Percentiles rank a stretch among this genome's conserved stretches.
These are phyloP conservation scores for Micractinium sp. DNA, from an alignment of 139 green algal species.

Conservation along the genomic window DNA sequence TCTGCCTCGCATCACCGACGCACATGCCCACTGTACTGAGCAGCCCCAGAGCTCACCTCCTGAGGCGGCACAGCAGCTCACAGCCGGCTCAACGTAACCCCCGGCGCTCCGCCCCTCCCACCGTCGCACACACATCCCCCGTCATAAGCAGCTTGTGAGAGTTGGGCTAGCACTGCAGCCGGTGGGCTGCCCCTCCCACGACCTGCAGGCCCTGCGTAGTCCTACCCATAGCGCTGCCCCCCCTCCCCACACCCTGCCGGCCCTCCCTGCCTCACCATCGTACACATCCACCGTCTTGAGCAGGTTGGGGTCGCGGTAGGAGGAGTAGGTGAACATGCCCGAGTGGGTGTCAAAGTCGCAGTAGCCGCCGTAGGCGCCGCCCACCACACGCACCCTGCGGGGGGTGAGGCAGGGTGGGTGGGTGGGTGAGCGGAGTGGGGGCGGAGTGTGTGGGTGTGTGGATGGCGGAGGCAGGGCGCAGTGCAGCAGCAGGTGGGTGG, in stretches of 20 bases:
- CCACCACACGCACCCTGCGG: constrained; percentile 71
- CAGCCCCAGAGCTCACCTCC: too few species aligned
- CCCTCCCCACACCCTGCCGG: not conserved
- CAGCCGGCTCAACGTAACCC: too few species aligned
- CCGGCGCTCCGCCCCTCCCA: too few species aligned
- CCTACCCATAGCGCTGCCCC: too few species aligned
- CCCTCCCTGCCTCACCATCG: constrained; percentile 43
- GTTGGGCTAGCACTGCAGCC: too few species aligned
- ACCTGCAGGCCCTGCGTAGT: too few species aligned
- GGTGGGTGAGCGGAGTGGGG: not conserved
- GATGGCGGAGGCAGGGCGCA: not conserved
- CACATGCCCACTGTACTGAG: not conserved
- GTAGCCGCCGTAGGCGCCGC: constrained; percentile 98
- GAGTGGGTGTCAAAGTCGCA: constrained; percentile 96
- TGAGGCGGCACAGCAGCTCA: not conserved
- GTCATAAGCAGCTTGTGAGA: too few species aligned
- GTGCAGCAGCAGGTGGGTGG: too few species aligned
- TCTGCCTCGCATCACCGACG: not conserved
- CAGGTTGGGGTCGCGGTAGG: constrained; percentile 98
- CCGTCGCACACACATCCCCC: too few species aligned
- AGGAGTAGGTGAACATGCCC: constrained; percentile 92
- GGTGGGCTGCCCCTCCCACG: too few species aligned
- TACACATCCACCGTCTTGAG: constrained; percentile 88
- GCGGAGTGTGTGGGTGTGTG: not conserved
- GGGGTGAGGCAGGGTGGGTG: not conserved